Conservation (phyloP, 129 eudicot species). For the Ambrosia trifida region DNA sequence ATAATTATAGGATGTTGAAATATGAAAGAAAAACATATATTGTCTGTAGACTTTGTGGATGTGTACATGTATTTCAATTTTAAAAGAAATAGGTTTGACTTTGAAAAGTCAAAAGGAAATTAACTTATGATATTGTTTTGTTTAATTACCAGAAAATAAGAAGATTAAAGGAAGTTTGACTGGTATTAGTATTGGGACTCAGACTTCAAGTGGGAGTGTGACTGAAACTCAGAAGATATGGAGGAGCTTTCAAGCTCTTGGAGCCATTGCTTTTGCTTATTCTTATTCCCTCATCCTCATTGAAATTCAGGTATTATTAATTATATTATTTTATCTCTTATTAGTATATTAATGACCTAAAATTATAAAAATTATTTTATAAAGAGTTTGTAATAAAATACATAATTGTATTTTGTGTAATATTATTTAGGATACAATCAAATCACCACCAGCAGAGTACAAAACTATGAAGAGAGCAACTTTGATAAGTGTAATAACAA, state of each 20-base stretch:
- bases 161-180: constrained; percentile 80
- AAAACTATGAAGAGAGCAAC: constrained; percentile 97
- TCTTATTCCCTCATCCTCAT: constrained; percentile 97
- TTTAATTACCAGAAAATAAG: constrained; percentile 49
- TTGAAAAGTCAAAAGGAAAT: constrained; percentile 4
- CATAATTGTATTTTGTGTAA: not conserved
- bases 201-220: constrained; percentile 46
- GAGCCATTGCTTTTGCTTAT: constrained; percentile 98
- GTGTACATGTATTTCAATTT: not conserved
- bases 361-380: not conserved
- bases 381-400: not conserved
- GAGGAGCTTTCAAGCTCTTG: constrained; percentile 96
- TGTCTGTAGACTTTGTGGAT: not conserved
- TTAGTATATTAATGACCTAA: not conserved
- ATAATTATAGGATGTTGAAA: not conserved
- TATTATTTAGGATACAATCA: constrained; percentile 67
- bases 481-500: constrained; percentile 65
- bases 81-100: not conserved
- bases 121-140: constrained; percentile 10
- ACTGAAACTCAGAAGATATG: constrained; percentile 74
- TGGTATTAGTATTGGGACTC: constrained; percentile 85
- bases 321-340: not conserved
- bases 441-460: constrained; percentile 91
- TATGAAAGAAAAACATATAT: not conserved
- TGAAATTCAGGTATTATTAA: constrained; percentile 77